Base-by-base conservation (phyloP, 768 basidiomycete species). In the Daedaleopsis sinensis region DNA sequence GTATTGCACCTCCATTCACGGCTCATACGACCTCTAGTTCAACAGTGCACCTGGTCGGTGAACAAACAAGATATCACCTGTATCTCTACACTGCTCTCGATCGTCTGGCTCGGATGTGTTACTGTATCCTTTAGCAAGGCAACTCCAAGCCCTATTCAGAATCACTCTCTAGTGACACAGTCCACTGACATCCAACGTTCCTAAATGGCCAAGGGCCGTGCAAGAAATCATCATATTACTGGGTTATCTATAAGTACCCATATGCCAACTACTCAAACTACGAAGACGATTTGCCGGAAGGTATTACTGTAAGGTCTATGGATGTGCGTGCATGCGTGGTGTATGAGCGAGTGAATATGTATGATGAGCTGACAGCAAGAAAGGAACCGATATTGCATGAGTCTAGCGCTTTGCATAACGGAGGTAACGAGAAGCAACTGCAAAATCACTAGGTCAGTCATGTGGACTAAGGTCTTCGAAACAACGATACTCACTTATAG, bases 381-480 rank as follows among this genome's bases (percentile, higher is more conserved):
- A 43, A n/a, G 42, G 5, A 10, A 42, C 39, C 15, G 36, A n/a
- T 19, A n/a, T 15, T 24, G 46, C 53, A 39, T 43, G 23, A 37
- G 5, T 66, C 70, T 74, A 87, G 57, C 89, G 86, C 69, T 83
- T 90, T 24, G 89, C 87, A 65, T 85, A 91, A 39, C 88, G 83
- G 49, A 92, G 77, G 76, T 83, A 88, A 48, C 88, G 82, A 24
- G 90, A 90, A 8, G 89, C 90, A 58, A 90, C 81, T 76, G 72
- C 60, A 66, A n/a, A 38, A 61, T 7, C 15, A 65, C 10, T 53
- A 12, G 58, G 38, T 65, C 36, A 46, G 44, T 59, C 10, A 15
- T 11, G 24, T 24, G 27, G 32, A 44, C 55, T 57, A 63, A 5
- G 37, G 21, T 3, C 55, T 1, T 10, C 11, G 7, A 3, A 51